A percentile compares a stretch with the other conserved stretches of the same genome.
These are phyloP conservation scores for Mallotus japonicus DNA, from an alignment of 441 rosid genomes.

Conservation along the genomic window DNA sequence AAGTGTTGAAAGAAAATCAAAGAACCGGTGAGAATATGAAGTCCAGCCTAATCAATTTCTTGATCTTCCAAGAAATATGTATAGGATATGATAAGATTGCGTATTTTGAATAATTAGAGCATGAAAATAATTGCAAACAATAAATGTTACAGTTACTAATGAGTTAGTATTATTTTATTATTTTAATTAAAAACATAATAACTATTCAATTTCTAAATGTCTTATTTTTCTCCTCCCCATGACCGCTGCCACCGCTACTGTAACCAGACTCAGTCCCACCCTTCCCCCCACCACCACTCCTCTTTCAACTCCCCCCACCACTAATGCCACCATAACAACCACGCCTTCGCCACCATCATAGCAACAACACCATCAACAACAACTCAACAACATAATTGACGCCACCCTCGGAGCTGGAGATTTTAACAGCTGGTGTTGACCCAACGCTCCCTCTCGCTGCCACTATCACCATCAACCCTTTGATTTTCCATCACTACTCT, in stretches of 20 bases:
- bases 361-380: conserved; percentile 25
- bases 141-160: too few relatives aligned
- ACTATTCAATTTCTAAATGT: not conserved
- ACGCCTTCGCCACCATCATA: conserved; percentile 12
- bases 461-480: conserved; percentile 32
- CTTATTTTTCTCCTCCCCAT: conserved; percentile 3
- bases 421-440: conserved; percentile 54
- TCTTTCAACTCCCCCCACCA: not conserved
- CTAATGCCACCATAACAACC: not conserved
- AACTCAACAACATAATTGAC: conserved; percentile 52
- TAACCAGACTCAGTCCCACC: conserved; percentile 15
- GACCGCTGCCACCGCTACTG: not conserved
- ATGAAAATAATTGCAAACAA: too few relatives aligned
- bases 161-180: too few relatives aligned
- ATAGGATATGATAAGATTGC: too few relatives aligned
- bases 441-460: conserved; percentile 52
- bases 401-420: conserved; percentile 70
- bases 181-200: too few relatives aligned
- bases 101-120: too few relatives aligned
- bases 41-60: too few relatives aligned
- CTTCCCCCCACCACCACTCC: not conserved
- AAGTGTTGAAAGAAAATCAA: too few relatives aligned
- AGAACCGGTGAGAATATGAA: too few relatives aligned
- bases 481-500: conserved; percentile 38
- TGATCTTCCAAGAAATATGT: too few relatives aligned